These are phyloP conservation scores for Lasiodiplodia sp. DNA, from an alignment of 2,329 filamentous ascomycete species.

Conservation along the genomic window DNA sequence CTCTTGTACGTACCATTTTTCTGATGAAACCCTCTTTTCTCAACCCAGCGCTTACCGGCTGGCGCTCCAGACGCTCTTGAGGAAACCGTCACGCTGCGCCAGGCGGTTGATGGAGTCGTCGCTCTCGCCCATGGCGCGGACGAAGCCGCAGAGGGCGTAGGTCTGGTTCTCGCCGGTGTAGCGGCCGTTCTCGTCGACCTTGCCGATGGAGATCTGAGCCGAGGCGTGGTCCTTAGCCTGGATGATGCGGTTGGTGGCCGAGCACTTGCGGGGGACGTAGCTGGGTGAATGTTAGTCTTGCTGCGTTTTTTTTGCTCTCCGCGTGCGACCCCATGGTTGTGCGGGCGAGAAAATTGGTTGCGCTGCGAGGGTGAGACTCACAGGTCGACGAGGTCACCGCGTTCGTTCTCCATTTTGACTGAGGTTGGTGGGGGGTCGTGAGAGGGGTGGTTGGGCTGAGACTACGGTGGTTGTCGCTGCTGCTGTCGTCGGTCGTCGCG, in stretches of 20 bases:
- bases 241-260: slow-evolving; percentile 99
- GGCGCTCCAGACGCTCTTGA: slow-evolving; percentile 96
- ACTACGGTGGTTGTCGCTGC: slow-evolving; percentile 28
- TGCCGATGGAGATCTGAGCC: slow-evolving; percentile 95
- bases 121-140: slow-evolving; percentile 96
- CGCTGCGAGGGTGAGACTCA: slow-evolving; percentile 54
- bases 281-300: slow-evolving; percentile 55
- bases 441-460: slow-evolving; percentile 22
- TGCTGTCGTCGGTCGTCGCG: slow-evolving; percentile 29
- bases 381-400: slow-evolving; percentile 99
- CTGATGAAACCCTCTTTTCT: slow-evolving; percentile 24
- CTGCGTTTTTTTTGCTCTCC: neutral
- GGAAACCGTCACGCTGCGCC: slow-evolving; percentile 91
- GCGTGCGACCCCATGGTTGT: too few species aligned
- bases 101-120: slow-evolving; percentile 97
- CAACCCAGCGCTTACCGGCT: slow-evolving; percentile 56
- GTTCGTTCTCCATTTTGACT: slow-evolving; percentile 98
- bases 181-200: slow-evolving; percentile 98
- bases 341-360: neutral
- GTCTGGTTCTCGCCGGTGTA: slow-evolving; percentile 97
- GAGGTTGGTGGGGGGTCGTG: slow-evolving; percentile 13
- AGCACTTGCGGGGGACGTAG: slow-evolving; percentile 99
- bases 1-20: slow-evolving; percentile 26
- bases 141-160: slow-evolving; percentile 97
- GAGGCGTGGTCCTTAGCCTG: slow-evolving; percentile 99